Base-by-base conservation (phyloP, 495 filamentous ascomycete genomes). In the Penicillium cosmopolitanum region DNA sequence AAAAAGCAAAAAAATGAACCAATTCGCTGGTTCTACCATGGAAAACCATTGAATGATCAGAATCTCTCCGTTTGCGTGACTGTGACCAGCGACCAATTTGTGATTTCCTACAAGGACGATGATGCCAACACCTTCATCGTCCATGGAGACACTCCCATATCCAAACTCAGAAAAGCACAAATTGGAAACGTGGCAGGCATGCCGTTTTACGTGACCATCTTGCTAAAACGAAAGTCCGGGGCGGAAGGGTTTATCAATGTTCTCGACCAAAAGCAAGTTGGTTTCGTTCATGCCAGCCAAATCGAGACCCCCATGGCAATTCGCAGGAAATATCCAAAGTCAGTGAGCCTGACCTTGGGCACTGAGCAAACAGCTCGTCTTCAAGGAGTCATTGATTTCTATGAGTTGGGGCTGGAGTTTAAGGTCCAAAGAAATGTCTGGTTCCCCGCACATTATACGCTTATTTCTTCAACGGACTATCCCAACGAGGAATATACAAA, bases 11-110 rank as follows among this genome's bases (percentile, higher is more conserved):
- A n/a, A 18, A 34, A 48, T 4, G 11, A 33, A 21, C 31, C 38
- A 1, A 33, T 59, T 1, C 7, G 4, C 21, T 59, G 57, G 57
- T 59, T 59, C 42, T 59, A 59, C 15, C 50, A 59, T 23, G 57
- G 57, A 18, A 59, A 59, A 19, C 57, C 57, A 33, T 40, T 59
- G 21, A 59, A 59, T 13, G 57, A 59, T 18, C 38, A 54, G 6
- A 54, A 59, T 31, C 51, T 53, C 10, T 53, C 51, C 0, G 48
- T 54, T 18, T 47, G 38, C 18, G 46, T 59, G 31, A 59, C 57
- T 4, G 35, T 55, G 16, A 60, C 44, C 3, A 55, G 42, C 15
- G 51, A 60, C 52, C 51, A 60, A 10, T 60, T 55, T 18, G 51
- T 36, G 15, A 50, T 60, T 25, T 31, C 51, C 8, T 60, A 60